Evolutionary conservation across 331 rosid species (phyloP), one percentile per base, ranked within the genome.

Genomic region (Quercus lobata): DNA sequence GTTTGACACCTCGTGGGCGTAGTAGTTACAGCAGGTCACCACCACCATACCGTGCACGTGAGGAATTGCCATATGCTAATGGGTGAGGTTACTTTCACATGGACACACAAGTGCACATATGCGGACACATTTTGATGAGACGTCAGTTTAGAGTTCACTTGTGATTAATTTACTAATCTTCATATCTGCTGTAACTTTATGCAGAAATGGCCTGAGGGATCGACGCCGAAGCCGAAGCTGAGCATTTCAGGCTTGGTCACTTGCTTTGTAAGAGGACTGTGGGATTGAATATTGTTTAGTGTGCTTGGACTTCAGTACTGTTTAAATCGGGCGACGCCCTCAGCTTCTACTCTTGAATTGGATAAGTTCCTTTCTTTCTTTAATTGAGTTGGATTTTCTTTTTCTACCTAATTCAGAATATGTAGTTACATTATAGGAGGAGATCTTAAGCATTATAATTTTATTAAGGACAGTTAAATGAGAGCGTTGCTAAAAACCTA

Each of bases 1-100:
- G 99, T 56, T 19, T 90, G 87, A 88, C 98, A 60, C 99, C 99
- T 63, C 98, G 97, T 73, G 97, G 97, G 46, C 93, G 93, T 73
- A 96, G 93, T 73, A 96, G 97, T 89, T 86, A 80, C 71, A 96
- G 99, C 90, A 89, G 88, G 89, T 96, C 99, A 30, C 97, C 97
- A 30, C 97, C 97, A 75, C 94, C 97, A 1, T 90, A 89, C 75
- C 99, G 98, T 57, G 97, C 88, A 5, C 89, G 97, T 17, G 98
- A 96, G 83, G 99, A 93, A 82, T 71, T 90, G 56, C 94, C 99
- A 15, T 96, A 89, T 89, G 89, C 98, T 61, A 96, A 93, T 69
- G 98, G 98, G 99, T 96, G 74, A 83, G 91, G 75, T 73, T 86
- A 62, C 83, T 76, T 78, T 14, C 15, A 32, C 44, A 27, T 21